These are phyloP conservation scores for Suhomyces kilbournensis DNA, from an alignment of 805 yeast species.

Conservation along the genomic window DNA sequence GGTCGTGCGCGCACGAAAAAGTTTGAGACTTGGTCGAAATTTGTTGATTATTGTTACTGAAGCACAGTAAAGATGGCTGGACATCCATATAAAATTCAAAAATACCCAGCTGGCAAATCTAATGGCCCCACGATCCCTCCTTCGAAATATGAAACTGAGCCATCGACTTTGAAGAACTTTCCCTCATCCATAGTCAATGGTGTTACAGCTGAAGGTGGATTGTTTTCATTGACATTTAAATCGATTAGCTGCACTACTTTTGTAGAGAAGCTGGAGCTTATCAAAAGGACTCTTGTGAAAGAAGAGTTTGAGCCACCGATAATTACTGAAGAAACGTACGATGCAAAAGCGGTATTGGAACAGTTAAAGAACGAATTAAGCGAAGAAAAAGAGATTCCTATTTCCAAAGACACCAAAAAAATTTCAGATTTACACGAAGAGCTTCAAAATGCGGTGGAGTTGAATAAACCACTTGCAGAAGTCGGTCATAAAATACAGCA, in stretches of 20 bases:
- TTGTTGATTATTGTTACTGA: neutral
- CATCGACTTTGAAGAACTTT: conserved; percentile 21
- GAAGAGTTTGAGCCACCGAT: conserved; percentile 8
- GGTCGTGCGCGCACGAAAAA: neutral
- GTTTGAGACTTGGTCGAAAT: neutral
- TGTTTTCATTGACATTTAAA: conserved; percentile 40
- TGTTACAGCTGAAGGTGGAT: conserved; percentile 40
- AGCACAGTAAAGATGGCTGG: no score
- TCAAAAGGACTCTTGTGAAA: conserved; percentile 25
- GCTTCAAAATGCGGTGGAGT: neutral
- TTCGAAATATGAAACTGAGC: conserved; percentile 17
- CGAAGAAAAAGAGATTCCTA: neutral
- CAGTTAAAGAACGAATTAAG: conserved; percentile 21
- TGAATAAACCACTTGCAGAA: neutral
- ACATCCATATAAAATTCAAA: conserved; percentile 7
- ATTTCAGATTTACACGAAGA: conserved; percentile 14
- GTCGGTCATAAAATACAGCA: neutral
- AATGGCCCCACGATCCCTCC: conserved; percentile 5
- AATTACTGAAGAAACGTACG: conserved; percentile 17
- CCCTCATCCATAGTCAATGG: conserved; percentile 41
- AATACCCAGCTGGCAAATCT: conserved; percentile 2
- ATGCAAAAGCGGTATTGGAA: conserved; percentile 13
- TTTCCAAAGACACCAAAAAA: conserved; percentile 8
- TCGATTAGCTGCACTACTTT: conserved; percentile 35
- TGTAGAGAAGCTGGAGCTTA: conserved; percentile 34